Evolutionary conservation across 2,329 filamentous ascomycete genomes (phyloP), one percentile per base, ranked within the genome.

Genomic region (Catunica adiposa): DNA sequence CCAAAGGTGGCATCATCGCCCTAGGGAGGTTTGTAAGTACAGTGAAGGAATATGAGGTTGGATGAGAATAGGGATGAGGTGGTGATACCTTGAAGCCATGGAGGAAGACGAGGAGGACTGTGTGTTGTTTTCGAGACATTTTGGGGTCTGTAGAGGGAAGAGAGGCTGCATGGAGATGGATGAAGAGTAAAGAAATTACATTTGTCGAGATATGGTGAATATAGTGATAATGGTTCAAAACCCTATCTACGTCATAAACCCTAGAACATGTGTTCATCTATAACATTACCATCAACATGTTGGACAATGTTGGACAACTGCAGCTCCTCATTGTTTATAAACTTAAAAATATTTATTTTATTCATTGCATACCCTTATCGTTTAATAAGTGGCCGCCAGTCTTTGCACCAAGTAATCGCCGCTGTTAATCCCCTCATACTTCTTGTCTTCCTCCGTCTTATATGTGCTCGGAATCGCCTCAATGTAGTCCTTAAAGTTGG

Each of bases 401-500:
- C 89, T 80, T 70, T 84, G 79, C 7, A 86, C 79, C 50, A 96
- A 68, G 64, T 95, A 96, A 14, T 92, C 79, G 1, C 87, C 86
- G 62, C 83, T 84, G 57, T 82, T 86, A 62, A 95, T 82, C 0
- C 78, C 80, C 34, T 76, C 70, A 63, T 95, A 95, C 70, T 89
- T 92, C 72, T 85, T 90, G 44, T 84, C 79, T 56, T 71, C 69
- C 59, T 83, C 75, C 2, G 67, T 65, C 1, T 67, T 70, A 64
- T 79, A 90, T 0, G 88, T 94, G 0, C 86, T 85, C 0, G 87
- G 88, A 47, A 94, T 79, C 1, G 83, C 86, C 62, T 92, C 84
- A 61, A 94, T 94, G 56, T 77, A 71, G 61, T 75, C 78, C 59
- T 85, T 78, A 65, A 80, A 84, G 64, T 94, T 89, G 7, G 88